These are phyloP conservation scores for Salix exigua DNA, from an alignment of 345 rosid species.

Conservation along the genomic window DNA sequence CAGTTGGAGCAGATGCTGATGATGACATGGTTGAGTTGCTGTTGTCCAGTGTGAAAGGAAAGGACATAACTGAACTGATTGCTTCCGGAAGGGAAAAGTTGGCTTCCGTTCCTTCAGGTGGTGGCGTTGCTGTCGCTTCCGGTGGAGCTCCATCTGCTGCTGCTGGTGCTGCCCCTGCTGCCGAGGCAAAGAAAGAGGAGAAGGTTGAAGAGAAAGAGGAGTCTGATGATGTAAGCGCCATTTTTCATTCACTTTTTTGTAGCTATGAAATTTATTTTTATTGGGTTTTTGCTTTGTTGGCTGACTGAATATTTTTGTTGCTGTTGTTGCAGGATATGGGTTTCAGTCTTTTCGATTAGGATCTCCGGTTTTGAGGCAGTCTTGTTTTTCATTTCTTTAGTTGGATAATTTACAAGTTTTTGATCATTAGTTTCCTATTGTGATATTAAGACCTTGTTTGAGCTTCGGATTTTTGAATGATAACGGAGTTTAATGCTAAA, in stretches of 20 bases:
- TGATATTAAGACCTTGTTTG: slow-evolving; percentile 11
- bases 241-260: background rate
- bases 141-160: slow-evolving; percentile 43
- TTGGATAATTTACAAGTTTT: slow-evolving; percentile 16
- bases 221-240: slow-evolving; percentile 55
- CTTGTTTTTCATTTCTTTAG: background rate
- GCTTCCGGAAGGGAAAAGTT: slow-evolving; percentile 72
- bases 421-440: slow-evolving; percentile 24
- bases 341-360: slow-evolving; percentile 73
- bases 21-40: slow-evolving; percentile 58
- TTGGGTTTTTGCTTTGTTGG: background rate
- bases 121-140: slow-evolving; percentile 48
- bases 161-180: slow-evolving; percentile 47
- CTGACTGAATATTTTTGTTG: background rate
- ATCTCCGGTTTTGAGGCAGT: slow-evolving; percentile 1
- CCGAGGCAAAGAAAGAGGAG: slow-evolving; percentile 62
- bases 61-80: slow-evolving; percentile 62
- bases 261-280: background rate
- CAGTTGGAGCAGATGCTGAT: slow-evolving; percentile 72
- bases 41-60: slow-evolving; percentile 49
- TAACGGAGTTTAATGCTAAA: slow-evolving; percentile 8
- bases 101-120: slow-evolving; percentile 71
- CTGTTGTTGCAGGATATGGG: slow-evolving; percentile 65
- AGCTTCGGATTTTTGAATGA: slow-evolving; percentile 19
- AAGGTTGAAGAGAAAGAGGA: slow-evolving; percentile 79